Conservation (phyloP, 495 filamentous ascomycete species). For the Venustampulla echinocandica region DNA sequence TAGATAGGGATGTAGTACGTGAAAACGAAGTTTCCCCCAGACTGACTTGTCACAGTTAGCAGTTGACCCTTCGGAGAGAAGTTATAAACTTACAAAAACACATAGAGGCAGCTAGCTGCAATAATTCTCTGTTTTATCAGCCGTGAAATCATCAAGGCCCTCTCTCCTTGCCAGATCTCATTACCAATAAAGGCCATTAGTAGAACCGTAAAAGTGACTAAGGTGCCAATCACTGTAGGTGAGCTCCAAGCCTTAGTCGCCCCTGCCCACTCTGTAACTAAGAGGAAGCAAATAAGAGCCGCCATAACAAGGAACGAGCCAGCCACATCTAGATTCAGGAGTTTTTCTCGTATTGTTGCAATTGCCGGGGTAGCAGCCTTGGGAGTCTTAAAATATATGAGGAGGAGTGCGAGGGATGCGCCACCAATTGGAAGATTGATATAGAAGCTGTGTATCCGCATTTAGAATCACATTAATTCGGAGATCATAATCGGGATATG, state of each 20-base stretch:
- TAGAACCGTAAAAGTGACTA: slow-evolving; percentile 34
- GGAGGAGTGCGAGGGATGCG: slow-evolving; percentile 35
- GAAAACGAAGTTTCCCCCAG: no score
- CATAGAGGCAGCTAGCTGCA: slow-evolving; percentile 29
- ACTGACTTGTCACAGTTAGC: no score
- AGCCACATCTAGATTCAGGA: slow-evolving; percentile 33
- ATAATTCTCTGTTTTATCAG: slow-evolving; percentile 20
- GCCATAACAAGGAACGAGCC: slow-evolving; percentile 32
- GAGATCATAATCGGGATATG: slow-evolving; percentile 38
- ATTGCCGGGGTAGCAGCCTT: slow-evolving; percentile 33
- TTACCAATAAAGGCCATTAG: slow-evolving; percentile 34
- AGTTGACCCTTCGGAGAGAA: no score
- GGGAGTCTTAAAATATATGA: slow-evolving; percentile 28
- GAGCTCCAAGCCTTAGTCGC: slow-evolving; percentile 32
- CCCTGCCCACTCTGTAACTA: slow-evolving; percentile 39
- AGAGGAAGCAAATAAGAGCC: slow-evolving; percentile 28
- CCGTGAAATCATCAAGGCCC: slow-evolving; percentile 38
- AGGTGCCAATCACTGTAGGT: slow-evolving; percentile 27
- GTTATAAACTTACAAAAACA: no score
- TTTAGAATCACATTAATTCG: neutral
- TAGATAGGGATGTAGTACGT: slow-evolving; percentile 66
- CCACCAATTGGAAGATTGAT: slow-evolving; percentile 57
- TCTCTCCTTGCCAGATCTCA: slow-evolving; percentile 32
- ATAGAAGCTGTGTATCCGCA: slow-evolving; percentile 38
- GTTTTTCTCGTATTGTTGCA: neutral